Evolutionary conservation across 1,284 basidiomycete species (phyloP).

Genomic region (Afroboletus lepidellus): DNA sequence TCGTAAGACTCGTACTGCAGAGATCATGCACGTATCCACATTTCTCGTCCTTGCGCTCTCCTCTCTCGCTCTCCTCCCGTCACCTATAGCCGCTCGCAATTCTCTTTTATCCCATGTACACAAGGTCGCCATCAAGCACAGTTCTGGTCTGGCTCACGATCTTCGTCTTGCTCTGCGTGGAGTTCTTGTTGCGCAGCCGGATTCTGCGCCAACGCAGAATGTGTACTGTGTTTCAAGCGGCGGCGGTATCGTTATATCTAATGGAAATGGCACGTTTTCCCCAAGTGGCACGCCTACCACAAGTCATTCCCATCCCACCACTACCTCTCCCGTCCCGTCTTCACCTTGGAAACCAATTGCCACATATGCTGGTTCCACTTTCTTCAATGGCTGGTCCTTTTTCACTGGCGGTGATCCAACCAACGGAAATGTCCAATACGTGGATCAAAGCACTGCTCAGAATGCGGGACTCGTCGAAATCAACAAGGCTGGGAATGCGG

Average conservation of each 20-base stretch:
- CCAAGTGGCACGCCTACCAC: slow-evolving; percentile 22
- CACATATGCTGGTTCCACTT: slow-evolving; percentile 53
- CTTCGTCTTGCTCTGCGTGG: slow-evolving; percentile 61
- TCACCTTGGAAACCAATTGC: slow-evolving; percentile 39
- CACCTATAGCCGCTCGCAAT: slow-evolving; percentile 11
- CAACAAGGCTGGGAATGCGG: slow-evolving; percentile 67
- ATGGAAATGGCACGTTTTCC: slow-evolving; percentile 16
- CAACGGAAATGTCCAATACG: slow-evolving; percentile 63
- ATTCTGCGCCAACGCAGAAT: slow-evolving; percentile 25
- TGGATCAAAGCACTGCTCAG: slow-evolving; percentile 53
- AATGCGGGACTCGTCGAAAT: slow-evolving; percentile 53
- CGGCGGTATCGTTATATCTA: slow-evolving; percentile 24
- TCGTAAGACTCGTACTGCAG: slow-evolving; percentile 1
- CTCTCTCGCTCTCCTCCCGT: slow-evolving; percentile 20
- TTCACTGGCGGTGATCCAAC: slow-evolving; percentile 76
- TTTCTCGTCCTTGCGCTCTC: slow-evolving; percentile 37
- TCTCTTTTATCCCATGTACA: slow-evolving; percentile 39
- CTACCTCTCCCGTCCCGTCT: slow-evolving; percentile 23
- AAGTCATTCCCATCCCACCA: slow-evolving; percentile 15
- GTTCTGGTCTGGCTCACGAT: slow-evolving; percentile 62
- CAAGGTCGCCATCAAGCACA: slow-evolving; percentile 46
- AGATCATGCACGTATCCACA: slow-evolving; percentile 31
- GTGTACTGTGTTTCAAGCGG: slow-evolving; percentile 32
- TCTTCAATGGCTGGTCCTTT: slow-evolving; percentile 84
- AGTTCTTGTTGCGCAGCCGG: slow-evolving; percentile 40